Evolutionary conservation across 1,139 yeast species (phyloP).

Genomic region (Taphrina flavorubra): DNA sequence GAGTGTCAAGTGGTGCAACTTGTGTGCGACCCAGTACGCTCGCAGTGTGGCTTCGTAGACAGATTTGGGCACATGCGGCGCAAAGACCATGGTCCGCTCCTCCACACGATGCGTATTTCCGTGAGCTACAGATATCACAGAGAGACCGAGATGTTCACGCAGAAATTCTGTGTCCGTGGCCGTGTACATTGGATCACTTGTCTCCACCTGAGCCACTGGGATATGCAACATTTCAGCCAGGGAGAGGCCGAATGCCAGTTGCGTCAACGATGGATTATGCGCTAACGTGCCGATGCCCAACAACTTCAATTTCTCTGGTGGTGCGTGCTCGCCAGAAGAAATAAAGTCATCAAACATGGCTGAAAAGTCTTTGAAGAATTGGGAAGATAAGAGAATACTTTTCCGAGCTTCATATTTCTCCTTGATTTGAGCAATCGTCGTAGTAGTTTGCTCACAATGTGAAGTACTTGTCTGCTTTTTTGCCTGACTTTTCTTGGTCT

Average conservation of each 20-base stretch:
- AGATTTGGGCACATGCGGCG: constrained; percentile 38
- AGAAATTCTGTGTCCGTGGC: constrained; percentile 20
- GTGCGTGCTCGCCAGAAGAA: not conserved
- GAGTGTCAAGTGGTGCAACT: not conserved
- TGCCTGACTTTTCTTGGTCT: not conserved
- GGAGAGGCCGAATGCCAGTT: constrained; percentile 29
- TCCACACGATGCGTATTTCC: constrained; percentile 17
- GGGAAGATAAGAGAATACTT: constrained; percentile 7
- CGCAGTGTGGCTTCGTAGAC: constrained; percentile 35
- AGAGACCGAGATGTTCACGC: constrained; percentile 4
- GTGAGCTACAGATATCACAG: constrained; percentile 8
- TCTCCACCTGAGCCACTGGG: constrained; percentile 4
- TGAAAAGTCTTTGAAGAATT: constrained; percentile 27
- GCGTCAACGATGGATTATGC: constrained; percentile 34
- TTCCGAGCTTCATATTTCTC: constrained; percentile 1
- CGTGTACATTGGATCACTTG: constrained; percentile 39
- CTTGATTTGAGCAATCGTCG: constrained; percentile 3
- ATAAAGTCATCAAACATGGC: not conserved
- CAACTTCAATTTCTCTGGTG: constrained; percentile 8
- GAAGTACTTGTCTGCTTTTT: not conserved
- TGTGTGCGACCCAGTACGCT: constrained; percentile 12
- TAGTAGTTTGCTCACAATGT: not conserved
- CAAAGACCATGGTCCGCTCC: constrained; percentile 9
- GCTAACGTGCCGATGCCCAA: constrained; percentile 38
- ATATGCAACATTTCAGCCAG: constrained; percentile 15